Evolutionary conservation across 352 stramenopile species (phyloP).

Genomic region (Thraustochytrium striatum): DNA sequence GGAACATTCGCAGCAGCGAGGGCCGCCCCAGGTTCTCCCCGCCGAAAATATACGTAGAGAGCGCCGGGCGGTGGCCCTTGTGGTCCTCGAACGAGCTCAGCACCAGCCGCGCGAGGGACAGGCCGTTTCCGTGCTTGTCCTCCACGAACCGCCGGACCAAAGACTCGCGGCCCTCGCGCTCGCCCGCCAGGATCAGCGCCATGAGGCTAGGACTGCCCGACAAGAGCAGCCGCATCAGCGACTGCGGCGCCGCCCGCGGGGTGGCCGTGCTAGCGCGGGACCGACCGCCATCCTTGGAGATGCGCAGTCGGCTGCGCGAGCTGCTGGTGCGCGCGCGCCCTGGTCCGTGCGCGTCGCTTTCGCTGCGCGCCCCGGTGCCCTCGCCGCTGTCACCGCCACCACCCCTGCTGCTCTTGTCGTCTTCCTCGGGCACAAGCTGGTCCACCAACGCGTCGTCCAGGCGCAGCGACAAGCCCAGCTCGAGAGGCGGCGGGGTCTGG

Average conservation of each 20-base stretch:
- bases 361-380: neutral
- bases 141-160: constrained; percentile 10
- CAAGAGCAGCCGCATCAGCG: constrained; percentile 9
- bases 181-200: constrained; percentile 34
- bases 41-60: constrained; percentile 46
- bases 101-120: constrained; percentile 34
- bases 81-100: constrained; percentile 45
- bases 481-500: neutral
- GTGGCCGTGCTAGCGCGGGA: no score
- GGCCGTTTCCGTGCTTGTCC: neutral
- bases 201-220: constrained; percentile 25
- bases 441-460: no score
- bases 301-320: no score
- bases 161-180: constrained; percentile 4
- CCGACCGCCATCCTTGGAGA: no score
- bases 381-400: neutral
- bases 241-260: neutral
- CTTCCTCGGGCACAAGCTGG: neutral
- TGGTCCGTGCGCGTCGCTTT: neutral
- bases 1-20: constrained; percentile 24
- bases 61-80: constrained; percentile 24
- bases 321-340: no score
- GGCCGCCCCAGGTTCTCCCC: neutral
- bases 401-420: no score
- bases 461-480: neutral